These are phyloP conservation scores for Blastomyces percursus DNA, from an alignment of 2,329 filamentous ascomycete species.

Conservation along the genomic window DNA sequence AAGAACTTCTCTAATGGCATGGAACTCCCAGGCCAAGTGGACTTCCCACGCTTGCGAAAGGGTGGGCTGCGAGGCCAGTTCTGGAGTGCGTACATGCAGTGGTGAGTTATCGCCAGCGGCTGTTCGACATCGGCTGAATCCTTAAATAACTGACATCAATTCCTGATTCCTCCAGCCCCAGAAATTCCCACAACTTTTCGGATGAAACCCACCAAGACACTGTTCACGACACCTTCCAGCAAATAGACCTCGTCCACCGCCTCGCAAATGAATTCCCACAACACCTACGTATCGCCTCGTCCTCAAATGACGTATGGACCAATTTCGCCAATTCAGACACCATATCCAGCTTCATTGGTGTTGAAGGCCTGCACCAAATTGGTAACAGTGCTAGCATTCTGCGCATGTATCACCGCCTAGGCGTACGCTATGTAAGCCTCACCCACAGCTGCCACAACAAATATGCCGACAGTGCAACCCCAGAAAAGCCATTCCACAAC, in stretches of 20 bases:
- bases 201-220: conserved; percentile 31
- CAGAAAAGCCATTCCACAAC: conserved; percentile 32
- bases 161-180: background rate
- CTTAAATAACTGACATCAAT: background rate
- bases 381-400: conserved; percentile 62
- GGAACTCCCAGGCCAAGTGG: conserved; percentile 58
- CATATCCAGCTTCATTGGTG: conserved; percentile 66
- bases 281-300: conserved; percentile 49
- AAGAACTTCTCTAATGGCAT: conserved; percentile 62
- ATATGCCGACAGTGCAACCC: conserved; percentile 73
- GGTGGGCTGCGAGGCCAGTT: conserved; percentile 68
- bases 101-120: conserved; percentile 32
- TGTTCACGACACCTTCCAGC: conserved; percentile 58
- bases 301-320: conserved; percentile 45
- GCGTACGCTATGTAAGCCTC: conserved; percentile 77
- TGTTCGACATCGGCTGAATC: background rate
- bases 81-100: conserved; percentile 74
- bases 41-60: conserved; percentile 60
- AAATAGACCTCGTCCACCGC: conserved; percentile 62
- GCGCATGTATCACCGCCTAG: conserved; percentile 62
- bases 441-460: conserved; percentile 91
- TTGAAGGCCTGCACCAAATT: conserved; percentile 89
- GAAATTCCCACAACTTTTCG: conserved; percentile 16
- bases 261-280: conserved; percentile 54
- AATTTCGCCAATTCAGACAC: conserved; percentile 55